Base-by-base conservation (phyloP, 2,329 filamentous ascomycete genomes). In the Aspergillus unguis region DNA sequence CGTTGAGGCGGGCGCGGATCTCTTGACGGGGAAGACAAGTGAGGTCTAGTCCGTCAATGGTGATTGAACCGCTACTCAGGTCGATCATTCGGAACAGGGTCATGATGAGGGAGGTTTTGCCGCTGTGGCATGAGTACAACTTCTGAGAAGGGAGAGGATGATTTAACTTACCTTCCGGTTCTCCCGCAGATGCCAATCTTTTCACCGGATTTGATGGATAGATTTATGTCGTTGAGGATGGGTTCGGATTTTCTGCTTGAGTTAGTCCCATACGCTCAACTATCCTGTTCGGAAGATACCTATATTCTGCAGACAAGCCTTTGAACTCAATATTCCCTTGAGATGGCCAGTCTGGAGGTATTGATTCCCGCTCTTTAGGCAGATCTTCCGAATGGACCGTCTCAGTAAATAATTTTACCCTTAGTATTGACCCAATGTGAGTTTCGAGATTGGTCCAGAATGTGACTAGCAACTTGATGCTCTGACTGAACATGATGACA, bases 391-490 rank as follows among this genome's bases (percentile, higher is more conserved):
- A 71, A 7, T 71, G 60, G 1, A 75, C 73, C 29, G 69, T 71
- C 5, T 71, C 69, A 1, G 71, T 73, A 55, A 83, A 83, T n/a
- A 74, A 72, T 61, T 79, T 80, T 55, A 84, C 73, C 25, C 82
- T 73, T 4, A 77, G 71, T 6, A 85, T 75, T 7, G 80, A 80
- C 6, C 82, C 82, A 41, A 85, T 76, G 35, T 77, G 75, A 0
- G 80, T 84, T 58, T 85, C 82, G 11, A 85, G 67, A 38, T 75
- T 73, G 0, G 81, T 84, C 80, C 81, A 85, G 42, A 73, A 76
- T 17, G 71, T 71, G 6, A 81, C 71, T n/a, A 81, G 64, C 7
- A 76, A 63, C 51, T 77, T 78, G 53, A 84, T 71, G 47, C 71
- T 75, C 40, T 77, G 71, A 40, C 76, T 81, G 64, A 84, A 81